phyloP scores from a whole-genome alignment of 495 filamentous ascomycete genomes.

The Aspergillus egyptiacus region DNA sequence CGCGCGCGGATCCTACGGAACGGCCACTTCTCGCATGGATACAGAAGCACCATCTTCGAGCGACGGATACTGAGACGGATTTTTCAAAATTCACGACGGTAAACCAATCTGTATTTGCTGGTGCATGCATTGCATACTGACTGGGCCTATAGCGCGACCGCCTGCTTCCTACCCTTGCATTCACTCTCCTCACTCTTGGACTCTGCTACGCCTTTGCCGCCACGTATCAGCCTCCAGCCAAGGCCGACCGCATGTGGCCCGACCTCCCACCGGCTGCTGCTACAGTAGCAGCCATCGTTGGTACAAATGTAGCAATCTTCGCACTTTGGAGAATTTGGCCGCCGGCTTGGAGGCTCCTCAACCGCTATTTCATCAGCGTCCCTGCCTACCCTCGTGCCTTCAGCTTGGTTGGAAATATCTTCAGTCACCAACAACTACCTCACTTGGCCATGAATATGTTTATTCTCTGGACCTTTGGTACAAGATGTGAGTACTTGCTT shows the following conservation, averaged over 20 bases:
- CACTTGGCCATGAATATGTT: slow-evolving; percentile 73
- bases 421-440: slow-evolving; percentile 65
- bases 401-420: slow-evolving; percentile 62
- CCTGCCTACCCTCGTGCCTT: slow-evolving; percentile 61
- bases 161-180: slow-evolving; percentile 56
- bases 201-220: slow-evolving; percentile 49
- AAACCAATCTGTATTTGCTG: slow-evolving; percentile 2
- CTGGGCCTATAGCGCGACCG: slow-evolving; percentile 42
- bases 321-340: slow-evolving; percentile 59
- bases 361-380: slow-evolving; percentile 69
- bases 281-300: slow-evolving; percentile 63
- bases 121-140: slow-evolving; percentile 1
- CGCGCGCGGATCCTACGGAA: slow-evolving; percentile 39
- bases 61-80: slow-evolving; percentile 31
- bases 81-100: slow-evolving; percentile 33
- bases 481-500: slow-evolving; percentile 38
- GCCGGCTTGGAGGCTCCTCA: slow-evolving; percentile 64
- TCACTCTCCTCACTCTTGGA: slow-evolving; percentile 48
- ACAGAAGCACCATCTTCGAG: slow-evolving; percentile 41
- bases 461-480: slow-evolving; percentile 53
- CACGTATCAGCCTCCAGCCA: slow-evolving; percentile 58
- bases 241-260: slow-evolving; percentile 58
- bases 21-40: slow-evolving; percentile 44
- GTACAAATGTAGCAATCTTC: slow-evolving; percentile 57
- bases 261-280: slow-evolving; percentile 72